A percentile compares a stretch with the other conserved stretches of the same genome.
Evolutionary conservation across 1,284 basidiomycete genomes (phyloP).

Genomic region (Ganoderma resinaceum): DNA sequence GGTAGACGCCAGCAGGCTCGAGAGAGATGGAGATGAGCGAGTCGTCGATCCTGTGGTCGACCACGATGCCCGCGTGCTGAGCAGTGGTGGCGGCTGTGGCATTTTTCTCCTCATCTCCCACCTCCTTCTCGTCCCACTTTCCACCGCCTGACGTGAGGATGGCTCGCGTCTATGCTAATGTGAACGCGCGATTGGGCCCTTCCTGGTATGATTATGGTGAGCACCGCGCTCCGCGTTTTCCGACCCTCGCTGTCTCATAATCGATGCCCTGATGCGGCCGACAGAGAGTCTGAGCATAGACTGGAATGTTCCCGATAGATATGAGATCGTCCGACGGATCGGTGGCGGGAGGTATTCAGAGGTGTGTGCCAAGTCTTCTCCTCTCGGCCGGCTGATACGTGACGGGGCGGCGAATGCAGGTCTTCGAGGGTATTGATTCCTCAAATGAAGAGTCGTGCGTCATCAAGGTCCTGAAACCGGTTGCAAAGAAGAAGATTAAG

Average conservation of each 20-base stretch:
- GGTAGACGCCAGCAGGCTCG: constrained; percentile 6
- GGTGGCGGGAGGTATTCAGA: constrained; percentile 97
- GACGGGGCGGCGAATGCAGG: constrained; percentile 48
- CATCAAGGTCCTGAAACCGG: constrained; percentile 92
- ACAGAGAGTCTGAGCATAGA: constrained; percentile 77
- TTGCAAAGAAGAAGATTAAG: constrained; percentile 93
- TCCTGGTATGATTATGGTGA: constrained; percentile 85
- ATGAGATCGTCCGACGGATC: constrained; percentile 98
- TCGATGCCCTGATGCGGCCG: background rate
- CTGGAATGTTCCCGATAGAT: constrained; percentile 97
- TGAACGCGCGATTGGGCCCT: constrained; percentile 73
- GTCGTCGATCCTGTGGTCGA: constrained; percentile 23
- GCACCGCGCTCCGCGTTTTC: constrained; percentile 15
- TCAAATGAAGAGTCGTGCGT: constrained; percentile 82
- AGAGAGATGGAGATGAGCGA: constrained; percentile 13
- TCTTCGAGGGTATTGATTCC: constrained; percentile 87
- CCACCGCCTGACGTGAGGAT: constrained; percentile 38
- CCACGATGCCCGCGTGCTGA: constrained; percentile 31
- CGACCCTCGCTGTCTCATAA: constrained; percentile 24
- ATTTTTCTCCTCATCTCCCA: constrained; percentile 15
- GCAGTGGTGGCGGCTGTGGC: constrained; percentile 17
- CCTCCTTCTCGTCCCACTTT: background rate
- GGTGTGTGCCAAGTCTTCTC: constrained; percentile 49
- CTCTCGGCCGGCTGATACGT: background rate
- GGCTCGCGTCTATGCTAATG: constrained; percentile 72